Base-by-base conservation (phyloP, 805 yeast genomes). In the Candida dajiaensis region DNA sequence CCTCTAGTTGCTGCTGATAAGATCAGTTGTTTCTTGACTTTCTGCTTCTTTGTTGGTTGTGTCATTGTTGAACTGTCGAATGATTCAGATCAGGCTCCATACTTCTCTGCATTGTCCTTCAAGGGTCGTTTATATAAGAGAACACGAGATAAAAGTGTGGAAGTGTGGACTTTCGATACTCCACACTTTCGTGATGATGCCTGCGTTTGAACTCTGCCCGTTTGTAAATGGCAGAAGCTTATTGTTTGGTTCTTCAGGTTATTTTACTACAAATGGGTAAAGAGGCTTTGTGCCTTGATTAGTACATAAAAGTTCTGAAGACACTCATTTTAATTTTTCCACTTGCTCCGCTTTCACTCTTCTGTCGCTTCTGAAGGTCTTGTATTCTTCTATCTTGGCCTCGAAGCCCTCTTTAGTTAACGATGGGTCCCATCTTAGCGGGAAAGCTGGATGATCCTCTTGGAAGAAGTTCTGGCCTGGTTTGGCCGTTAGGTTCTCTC, bases 401-500 rank as follows among this genome's bases (percentile, higher is more conserved):
- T 64, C 67, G 52, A 63, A 62, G 16, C 59, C 62, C 41, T 64
- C 64, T 40, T 53, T 56, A 2, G 62, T 38, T 13, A 41, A 19
- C 6, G 58, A 59, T 3, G 59, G 51, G 9, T 44, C 43, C 63
- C 63, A 59, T 43, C 50, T 56, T 29, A 56, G 43, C 4, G 25
- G 22, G 36, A 53, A 36, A 12, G 59, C 58, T 21, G 59, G 58
- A 40, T 59, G 63, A 21, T 50, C 54, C 11, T 37, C 42, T 15
- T 37, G 31, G 6, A 54, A 38, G 31, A 47, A 52, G 19, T 47
- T 23, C 28, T 44, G 50, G 6, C 49, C 50, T 19, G 19, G 19
- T 3, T 44, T 23, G 61, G 71, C 73, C 48, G 54, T 64, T 2
- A 69, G 9, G 26, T 52, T 53, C 33, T 70, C 73, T 56, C 74